Base-by-base conservation (phyloP, 2,329 filamentous ascomycete species). In the Capronia epimyces region DNA sequence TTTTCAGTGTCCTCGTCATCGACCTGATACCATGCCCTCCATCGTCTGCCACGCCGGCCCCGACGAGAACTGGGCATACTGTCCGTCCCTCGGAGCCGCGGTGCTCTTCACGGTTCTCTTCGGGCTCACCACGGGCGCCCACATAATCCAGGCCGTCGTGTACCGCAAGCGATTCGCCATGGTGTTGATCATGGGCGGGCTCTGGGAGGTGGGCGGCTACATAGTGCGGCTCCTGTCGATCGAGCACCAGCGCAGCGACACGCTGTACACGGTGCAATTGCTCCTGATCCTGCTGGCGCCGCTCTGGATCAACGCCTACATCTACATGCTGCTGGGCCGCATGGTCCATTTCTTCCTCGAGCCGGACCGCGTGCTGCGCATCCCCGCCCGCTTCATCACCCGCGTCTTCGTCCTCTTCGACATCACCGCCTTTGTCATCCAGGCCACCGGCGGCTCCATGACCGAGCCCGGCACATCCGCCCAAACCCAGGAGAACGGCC, bases 241-340 rank as follows among this genome's bases (percentile, higher is more conserved):
- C 45, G 49, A 44, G 18, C 32, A 50, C 20, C 58, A 56, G 34
- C 22, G 22, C n/a, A 49, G 37, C 27, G 32, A 21, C 34, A 50
- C 43, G 8, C 24, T 56, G 36, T 53, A 66, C 1, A 68, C 65
- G 9, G 49, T 61, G 1, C 67, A 67, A 9, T 67, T 67, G 3
- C 60, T 77, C 3, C 60, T 78, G 4, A 68, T 77, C 31, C 62
- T 77, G 1, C 64, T 75, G 3, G 69, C 71, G 0, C 68, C 68
- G 2, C 60, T 73, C 1, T 68, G 72, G 71, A 69, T 76, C n/a
- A 75, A 75, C 51, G 72, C 72, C 1, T 76, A 71, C 52, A 67
- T 68, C 21, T 75, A 74, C 61, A 73, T 75, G 69, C 63, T 70
- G 3, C 63, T 76, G 12, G 72, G 67, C 2, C 67, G 72, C 1